A percentile compares a stretch with the other conserved stretches of the same genome.
phyloP scores from a whole-genome alignment of 176 grass and related monocot species.

The Aegilops bicornis region DNA sequence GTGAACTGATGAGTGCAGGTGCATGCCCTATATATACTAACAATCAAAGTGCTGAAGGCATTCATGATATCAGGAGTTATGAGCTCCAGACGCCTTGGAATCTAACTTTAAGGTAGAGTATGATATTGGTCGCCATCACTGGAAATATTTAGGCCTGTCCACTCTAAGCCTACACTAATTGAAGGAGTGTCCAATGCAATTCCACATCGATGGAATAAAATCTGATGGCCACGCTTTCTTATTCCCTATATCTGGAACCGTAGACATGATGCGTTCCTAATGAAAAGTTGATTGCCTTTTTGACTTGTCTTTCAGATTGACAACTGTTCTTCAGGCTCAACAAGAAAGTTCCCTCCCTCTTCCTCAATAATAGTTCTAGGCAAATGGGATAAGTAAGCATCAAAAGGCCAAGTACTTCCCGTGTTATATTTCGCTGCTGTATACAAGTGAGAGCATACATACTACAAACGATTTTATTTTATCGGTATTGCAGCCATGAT shows the following conservation, averaged over 20 bases:
- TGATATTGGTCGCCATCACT: slow-evolving; percentile 53
- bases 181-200: slow-evolving; percentile 37
- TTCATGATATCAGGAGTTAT: slow-evolving; percentile 35
- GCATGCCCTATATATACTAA: slow-evolving; percentile 71
- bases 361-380: slow-evolving; percentile 28
- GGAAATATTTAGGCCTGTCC: slow-evolving; percentile 45
- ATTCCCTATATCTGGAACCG: slow-evolving; percentile 79
- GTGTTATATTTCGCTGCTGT: slow-evolving; percentile 18
- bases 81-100: slow-evolving; percentile 57
- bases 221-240: slow-evolving; percentile 60
- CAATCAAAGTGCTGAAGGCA: slow-evolving; percentile 47
- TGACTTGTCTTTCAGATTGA: slow-evolving; percentile 50
- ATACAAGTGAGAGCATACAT: background rate
- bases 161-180: slow-evolving; percentile 47
- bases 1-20: slow-evolving; percentile 48
- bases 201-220: slow-evolving; percentile 77
- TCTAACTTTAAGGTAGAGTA: slow-evolving; percentile 36
- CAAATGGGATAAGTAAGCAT: slow-evolving; percentile 31
- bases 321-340: slow-evolving; percentile 31
- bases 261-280: slow-evolving; percentile 46
- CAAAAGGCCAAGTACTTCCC: slow-evolving; percentile 10
- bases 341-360: slow-evolving; percentile 21
- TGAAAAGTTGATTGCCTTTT: slow-evolving; percentile 74
- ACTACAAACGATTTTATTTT: slow-evolving; percentile 23
- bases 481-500: slow-evolving; percentile 21